These are phyloP conservation scores for Apocynum venetum DNA, from an alignment of 257 asterid species.

Conservation along the genomic window DNA sequence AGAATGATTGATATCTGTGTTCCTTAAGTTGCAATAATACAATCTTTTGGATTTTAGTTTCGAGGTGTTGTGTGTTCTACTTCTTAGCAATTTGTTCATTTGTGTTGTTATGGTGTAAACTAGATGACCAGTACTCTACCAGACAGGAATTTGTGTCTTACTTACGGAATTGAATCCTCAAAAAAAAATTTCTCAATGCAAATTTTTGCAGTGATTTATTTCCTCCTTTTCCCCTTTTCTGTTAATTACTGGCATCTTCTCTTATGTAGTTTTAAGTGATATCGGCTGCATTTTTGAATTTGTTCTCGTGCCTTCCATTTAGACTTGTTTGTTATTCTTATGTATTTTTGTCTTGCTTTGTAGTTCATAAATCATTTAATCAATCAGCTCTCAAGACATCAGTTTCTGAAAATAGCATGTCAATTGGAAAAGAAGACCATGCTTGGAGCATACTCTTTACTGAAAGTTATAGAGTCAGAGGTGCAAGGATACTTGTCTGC, in stretches of 20 bases:
- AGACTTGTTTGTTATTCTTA: not conserved
- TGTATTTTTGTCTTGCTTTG: conserved; percentile 21
- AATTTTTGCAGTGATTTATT: not conserved
- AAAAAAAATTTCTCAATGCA: not conserved
- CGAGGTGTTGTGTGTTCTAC: not conserved
- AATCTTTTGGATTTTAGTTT: not conserved
- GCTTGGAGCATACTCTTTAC: conserved; percentile 90
- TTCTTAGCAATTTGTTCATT: not conserved
- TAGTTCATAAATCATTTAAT: conserved; percentile 90
- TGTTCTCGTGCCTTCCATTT: not conserved
- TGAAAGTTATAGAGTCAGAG: conserved; percentile 87
- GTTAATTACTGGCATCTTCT: not conserved
- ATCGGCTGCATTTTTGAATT: not conserved
- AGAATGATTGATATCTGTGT: not conserved
- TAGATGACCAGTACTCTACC: not conserved
- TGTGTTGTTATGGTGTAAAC: not conserved
- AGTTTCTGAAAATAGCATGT: conserved; percentile 84
- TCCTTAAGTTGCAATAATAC: not conserved
- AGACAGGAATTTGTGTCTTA: not conserved
- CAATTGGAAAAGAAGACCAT: conserved; percentile 91
- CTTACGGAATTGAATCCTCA: not conserved
- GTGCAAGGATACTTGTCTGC: conserved; percentile 91
- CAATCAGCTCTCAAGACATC: conserved; percentile 84
- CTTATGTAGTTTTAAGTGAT: not conserved
- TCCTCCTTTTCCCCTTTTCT: not conserved